Evolutionary conservation across 1,284 basidiomycete species (phyloP).

Genomic region (Baeospora myosura): DNA sequence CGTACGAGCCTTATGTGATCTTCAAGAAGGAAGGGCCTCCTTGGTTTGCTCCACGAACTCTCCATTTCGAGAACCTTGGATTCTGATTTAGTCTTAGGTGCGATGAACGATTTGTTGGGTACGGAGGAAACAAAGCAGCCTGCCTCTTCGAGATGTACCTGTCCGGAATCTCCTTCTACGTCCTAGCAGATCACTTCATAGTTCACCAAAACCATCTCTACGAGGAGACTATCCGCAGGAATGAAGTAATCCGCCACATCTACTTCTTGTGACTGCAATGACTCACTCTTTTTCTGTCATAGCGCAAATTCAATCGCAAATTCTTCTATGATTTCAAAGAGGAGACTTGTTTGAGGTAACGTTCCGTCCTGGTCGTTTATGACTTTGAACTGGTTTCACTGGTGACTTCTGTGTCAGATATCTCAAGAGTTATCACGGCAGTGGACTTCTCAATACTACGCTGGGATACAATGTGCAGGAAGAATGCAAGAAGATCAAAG

Average conservation of each 20-base stretch:
- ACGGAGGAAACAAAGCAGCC: slow-evolving; percentile 57
- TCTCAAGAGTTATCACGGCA: slow-evolving; percentile 44
- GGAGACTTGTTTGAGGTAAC: slow-evolving; percentile 62
- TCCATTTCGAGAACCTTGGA: not conserved
- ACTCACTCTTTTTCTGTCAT: slow-evolving; percentile 6
- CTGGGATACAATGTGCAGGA: slow-evolving; percentile 47
- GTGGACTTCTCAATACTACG: slow-evolving; percentile 39
- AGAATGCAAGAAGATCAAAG: slow-evolving; percentile 61
- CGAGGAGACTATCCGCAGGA: slow-evolving; percentile 62
- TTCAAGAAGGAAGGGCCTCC: slow-evolving; percentile 69
- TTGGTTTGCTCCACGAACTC: slow-evolving; percentile 38
- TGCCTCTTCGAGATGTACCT: slow-evolving; percentile 47
- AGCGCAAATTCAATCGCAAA: slow-evolving; percentile 73
- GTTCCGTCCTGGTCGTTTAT: not conserved
- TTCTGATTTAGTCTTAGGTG: slow-evolving; percentile 37
- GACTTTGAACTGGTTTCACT: not conserved
- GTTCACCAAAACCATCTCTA: slow-evolving; percentile 81
- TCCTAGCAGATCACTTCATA: slow-evolving; percentile 78
- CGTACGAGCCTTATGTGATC: slow-evolving; percentile 81
- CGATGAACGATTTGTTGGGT: slow-evolving; percentile 84
- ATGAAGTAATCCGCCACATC: slow-evolving; percentile 42
- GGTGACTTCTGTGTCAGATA: slow-evolving; percentile 31
- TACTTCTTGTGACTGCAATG: too few relatives aligned
- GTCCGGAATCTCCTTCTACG: slow-evolving; percentile 63
- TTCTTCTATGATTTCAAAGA: slow-evolving; percentile 73